Evolutionary conservation across 257 asterid genomes (phyloP), one percentile per base, ranked within the genome.

Genomic region (Penstemon davidsonii): DNA sequence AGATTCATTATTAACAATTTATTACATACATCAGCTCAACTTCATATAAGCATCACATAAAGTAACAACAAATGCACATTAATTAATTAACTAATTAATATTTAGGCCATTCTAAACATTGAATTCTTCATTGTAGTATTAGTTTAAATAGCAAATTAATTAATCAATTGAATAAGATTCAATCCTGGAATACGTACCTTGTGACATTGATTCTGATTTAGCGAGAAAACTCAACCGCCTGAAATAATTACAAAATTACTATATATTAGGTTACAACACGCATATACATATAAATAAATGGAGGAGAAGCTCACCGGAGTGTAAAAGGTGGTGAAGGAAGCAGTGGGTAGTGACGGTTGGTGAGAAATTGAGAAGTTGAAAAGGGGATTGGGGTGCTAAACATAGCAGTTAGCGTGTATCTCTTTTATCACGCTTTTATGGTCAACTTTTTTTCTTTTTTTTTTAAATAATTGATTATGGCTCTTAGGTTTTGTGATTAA

Each of bases 141-240:
- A 49, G 6, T 5, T 3, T 6, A 25, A 56, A 43, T n/a, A 10
- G 5, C 33, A 36, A 43, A 5, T 7, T 51, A 56, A 69, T 4
- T 18, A 10, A 69, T 51, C 6, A 41, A 0, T 8, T 61, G 40
- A 63, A 12, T n/a, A 50, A 44, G 73, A 76, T 45, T 47, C 68
- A 52, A 38, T 55, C 25, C 53, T 43, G 39, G 57, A 43, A 40
- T 25, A 55, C 66, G 62, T 46, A 81, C 85, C 76, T 70, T 62
- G 74, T 53, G 85, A 71, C 85, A 81, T 80, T 71, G 64, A 54
- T 73, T 58, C 69, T 4, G 62, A 72, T 45, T 67, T 42, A 36
- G 60, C 33, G 15, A 8, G 63, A 61, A 71, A 5, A 46, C 12
- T 67, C 54, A 72, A 13, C 62, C 5, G 1, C 70, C 76, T 70